These are phyloP conservation scores for Chytriomyces sp. DNA, from an alignment of 192 early-diverging fungal species.

Conservation along the genomic window DNA sequence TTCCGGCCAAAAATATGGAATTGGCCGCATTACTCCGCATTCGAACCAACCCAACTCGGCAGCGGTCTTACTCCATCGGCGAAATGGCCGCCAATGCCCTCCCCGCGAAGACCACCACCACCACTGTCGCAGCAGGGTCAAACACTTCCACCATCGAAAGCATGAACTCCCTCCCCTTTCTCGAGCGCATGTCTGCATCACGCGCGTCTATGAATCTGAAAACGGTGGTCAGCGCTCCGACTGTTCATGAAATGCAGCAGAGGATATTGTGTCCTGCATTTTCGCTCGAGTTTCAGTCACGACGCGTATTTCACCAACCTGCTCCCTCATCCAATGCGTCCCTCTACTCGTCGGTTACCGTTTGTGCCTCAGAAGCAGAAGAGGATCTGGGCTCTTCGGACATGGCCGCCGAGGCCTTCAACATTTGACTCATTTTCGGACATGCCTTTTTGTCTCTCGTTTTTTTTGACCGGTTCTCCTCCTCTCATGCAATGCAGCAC, in stretches of 20 bases:
- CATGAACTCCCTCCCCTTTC: neutral
- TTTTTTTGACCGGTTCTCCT: too few relatives aligned
- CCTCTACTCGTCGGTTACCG: too few relatives aligned
- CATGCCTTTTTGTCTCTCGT: too few relatives aligned
- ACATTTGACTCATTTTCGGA: too few relatives aligned
- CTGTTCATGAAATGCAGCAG: conserved; percentile 8
- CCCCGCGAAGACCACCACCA: neutral
- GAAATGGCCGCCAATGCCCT: neutral
- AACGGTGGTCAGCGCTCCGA: neutral
- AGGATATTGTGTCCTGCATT: conserved; percentile 15
- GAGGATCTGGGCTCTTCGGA: too few relatives aligned
- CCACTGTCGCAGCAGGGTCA: neutral
- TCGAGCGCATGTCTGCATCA: neutral
- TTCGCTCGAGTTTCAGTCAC: conserved; percentile 13
- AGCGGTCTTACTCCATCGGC: neutral
- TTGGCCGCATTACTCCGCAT: neutral
- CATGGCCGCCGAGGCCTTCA: too few relatives aligned
- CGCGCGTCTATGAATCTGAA: neutral
- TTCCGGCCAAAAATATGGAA: neutral
- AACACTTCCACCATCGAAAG: neutral
- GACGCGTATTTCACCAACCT: neutral
- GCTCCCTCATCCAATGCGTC: too few relatives aligned
- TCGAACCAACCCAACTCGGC: neutral
- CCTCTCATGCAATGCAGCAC: too few relatives aligned
- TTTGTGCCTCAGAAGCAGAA: too few relatives aligned